A percentile compares a stretch with the other conserved stretches of the same genome.
phyloP scores from a whole-genome alignment of 352 stramenopile genomes.

The Phytophthora brassicae region DNA sequence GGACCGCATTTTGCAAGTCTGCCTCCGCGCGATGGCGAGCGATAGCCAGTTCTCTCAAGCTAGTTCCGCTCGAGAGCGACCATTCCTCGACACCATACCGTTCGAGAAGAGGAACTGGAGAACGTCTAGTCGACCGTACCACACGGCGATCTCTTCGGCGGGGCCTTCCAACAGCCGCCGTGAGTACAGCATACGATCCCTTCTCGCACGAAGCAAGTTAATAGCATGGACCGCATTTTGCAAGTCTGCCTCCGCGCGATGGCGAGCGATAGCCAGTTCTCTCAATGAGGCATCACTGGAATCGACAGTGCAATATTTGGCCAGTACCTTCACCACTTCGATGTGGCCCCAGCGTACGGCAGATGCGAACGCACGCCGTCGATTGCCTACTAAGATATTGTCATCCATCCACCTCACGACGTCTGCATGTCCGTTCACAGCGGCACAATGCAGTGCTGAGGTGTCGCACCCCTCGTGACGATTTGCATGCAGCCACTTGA shows the following conservation, averaged over 20 bases:
- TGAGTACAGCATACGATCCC: constrained; percentile 23
- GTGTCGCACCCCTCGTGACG: constrained; percentile 33
- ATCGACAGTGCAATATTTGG: constrained; percentile 27
- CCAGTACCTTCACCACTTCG: constrained; percentile 30
- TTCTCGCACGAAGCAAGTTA: constrained; percentile 19
- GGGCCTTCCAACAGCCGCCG: constrained; percentile 27
- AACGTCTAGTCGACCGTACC: constrained; percentile 32
- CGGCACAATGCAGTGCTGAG: constrained; percentile 33
- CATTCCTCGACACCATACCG: constrained; percentile 24
- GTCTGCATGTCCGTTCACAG: constrained; percentile 27
- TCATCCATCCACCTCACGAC: constrained; percentile 30
- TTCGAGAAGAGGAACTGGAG: constrained; percentile 35
- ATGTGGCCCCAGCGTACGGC: constrained; percentile 36
- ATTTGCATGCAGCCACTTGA: constrained; percentile 35
- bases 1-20: constrained; percentile 7
- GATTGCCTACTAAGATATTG: constrained; percentile 19
- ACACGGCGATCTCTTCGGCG: constrained; percentile 31
- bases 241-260: constrained; percentile 17
- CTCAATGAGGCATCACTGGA: constrained; percentile 1
- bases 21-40: constrained; percentile 11
- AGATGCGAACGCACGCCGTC: constrained; percentile 27
- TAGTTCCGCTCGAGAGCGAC: constrained; percentile 25
- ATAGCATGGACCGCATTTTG: background rate
- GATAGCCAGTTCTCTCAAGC: constrained; percentile 14
- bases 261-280: constrained; percentile 9